Base-by-base conservation (phyloP, 2,329 filamentous ascomycete species). In the Fusarium algeriense region DNA sequence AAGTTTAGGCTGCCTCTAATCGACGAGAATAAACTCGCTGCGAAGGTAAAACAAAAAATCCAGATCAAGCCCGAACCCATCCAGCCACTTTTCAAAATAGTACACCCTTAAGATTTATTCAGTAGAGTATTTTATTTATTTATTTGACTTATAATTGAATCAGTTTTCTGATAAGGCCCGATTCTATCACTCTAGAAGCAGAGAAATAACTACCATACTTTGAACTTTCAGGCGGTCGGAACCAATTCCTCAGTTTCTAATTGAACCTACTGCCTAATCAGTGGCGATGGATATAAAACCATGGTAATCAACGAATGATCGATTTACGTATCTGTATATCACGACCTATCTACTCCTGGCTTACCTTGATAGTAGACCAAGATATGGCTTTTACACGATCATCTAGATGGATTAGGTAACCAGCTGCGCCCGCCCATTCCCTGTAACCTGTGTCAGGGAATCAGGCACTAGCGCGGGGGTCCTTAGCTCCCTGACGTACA, bases 391-490 rank as follows among this genome's bases (percentile, higher is more conserved):
- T 20, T 55, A n/a, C 20, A 55, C 26, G 40, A 20, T 40, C 13
- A 26, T 10, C 6, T 9, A 44, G 13, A 20, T 55, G 53, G 40
- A 46, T 55, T 55, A 55, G 38, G 53, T 55, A 55, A 55, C 53
- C 53, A 30, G 49, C 23, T 46, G 19, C 34, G 23, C 55, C 45
- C 45, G 26, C 52, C 34, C 26, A 15, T 53, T 23, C 53, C 53
- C 53, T 55, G 30, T 26, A 30, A 7, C 30, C 10, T 30, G 30
- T 30, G 30, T 23, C 20, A 23, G 20, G 20, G 20, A 23, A 23
- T 70, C 62, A 43, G 59, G 58, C 64, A 48, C 66, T 76, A 76
- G 71, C 73, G 74, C 73, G 75, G 75, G 73, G 75, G 70, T 75
- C 60, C 63, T 68, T 54, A 53, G 57, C 59, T 68, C 64, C 62